Evolutionary conservation across 192 early-diverging fungal species (phyloP).

Genomic region (Mortierella antarctica): DNA sequence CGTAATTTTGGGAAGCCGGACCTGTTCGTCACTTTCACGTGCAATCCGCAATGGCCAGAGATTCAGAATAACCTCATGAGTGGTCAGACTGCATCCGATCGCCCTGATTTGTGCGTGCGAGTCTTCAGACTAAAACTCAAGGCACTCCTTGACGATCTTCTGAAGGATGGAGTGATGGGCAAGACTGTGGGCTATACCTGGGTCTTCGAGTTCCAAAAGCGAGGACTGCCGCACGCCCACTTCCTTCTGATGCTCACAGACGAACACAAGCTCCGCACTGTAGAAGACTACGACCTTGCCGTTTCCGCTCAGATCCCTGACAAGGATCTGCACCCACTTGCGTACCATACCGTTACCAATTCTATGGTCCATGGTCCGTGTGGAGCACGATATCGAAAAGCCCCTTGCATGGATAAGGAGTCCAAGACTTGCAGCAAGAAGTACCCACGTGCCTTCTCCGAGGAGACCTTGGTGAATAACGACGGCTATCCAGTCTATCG

Average conservation of each 20-base stretch:
- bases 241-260: conserved; percentile 14
- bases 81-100: conserved; percentile 16
- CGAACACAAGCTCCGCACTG: not conserved
- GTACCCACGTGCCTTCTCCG: not conserved
- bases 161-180: conserved; percentile 17
- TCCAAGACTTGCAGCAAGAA: not conserved
- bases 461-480: not conserved
- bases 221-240: conserved; percentile 34
- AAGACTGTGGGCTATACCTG: conserved; percentile 7
- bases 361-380: conserved; percentile 41
- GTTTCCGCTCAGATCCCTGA: conserved; percentile 28
- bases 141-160: conserved; percentile 14
- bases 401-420: conserved; percentile 14
- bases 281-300: not conserved
- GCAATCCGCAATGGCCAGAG: conserved; percentile 46
- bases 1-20: conserved; percentile 5
- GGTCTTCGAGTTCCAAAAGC: conserved; percentile 41
- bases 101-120: conserved; percentile 19
- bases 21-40: conserved; percentile 35
- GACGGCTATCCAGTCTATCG: not conserved
- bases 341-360: conserved; percentile 17
- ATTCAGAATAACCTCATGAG: conserved; percentile 11
- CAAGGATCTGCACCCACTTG: not conserved
- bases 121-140: conserved; percentile 40
- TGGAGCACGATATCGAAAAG: not conserved